Evolutionary conservation across 305 asterid species (phyloP).

Genomic region (Fraxinus floribunda): DNA sequence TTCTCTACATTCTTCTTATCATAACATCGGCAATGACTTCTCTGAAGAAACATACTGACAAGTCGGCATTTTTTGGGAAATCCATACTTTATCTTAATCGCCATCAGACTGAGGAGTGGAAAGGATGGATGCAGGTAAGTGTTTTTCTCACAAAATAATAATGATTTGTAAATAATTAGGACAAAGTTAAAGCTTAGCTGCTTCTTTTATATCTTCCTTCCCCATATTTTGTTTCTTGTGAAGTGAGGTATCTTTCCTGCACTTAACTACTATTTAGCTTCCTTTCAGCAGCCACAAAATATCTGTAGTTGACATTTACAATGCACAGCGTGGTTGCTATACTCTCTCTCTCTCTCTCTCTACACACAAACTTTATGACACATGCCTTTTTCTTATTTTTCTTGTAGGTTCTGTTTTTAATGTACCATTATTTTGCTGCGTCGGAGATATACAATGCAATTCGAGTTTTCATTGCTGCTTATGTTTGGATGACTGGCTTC

Average conservation of each 20-base stretch:
- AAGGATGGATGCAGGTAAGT: constrained; percentile 97
- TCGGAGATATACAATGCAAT: constrained; percentile 91
- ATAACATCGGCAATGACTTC: constrained; percentile 82
- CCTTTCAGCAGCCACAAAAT: not conserved
- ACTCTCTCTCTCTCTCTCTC: constrained; percentile 4
- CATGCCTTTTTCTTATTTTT: constrained; percentile 13
- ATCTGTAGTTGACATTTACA: not conserved
- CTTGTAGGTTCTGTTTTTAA: constrained; percentile 80
- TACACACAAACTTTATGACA: constrained; percentile 14
- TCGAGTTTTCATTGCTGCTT: constrained; percentile 95
- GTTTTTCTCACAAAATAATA: not conserved
- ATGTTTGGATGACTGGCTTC: constrained; percentile 98
- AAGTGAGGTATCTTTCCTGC: not conserved
- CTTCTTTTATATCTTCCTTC: not conserved
- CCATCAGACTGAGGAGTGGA: constrained; percentile 98
- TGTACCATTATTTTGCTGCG: constrained; percentile 99
- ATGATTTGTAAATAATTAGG: not conserved
- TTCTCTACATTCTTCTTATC: constrained; percentile 77
- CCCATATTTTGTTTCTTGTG: constrained; percentile 7
- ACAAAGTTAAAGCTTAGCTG: not conserved
- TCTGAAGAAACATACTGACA: constrained; percentile 79
- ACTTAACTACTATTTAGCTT: not conserved
- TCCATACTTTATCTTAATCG: constrained; percentile 83
- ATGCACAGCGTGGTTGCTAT: not conserved
- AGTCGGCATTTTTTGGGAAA: constrained; percentile 81